phyloP scores from a whole-genome alignment of 148 eudicot species.

The Cornus florida region DNA sequence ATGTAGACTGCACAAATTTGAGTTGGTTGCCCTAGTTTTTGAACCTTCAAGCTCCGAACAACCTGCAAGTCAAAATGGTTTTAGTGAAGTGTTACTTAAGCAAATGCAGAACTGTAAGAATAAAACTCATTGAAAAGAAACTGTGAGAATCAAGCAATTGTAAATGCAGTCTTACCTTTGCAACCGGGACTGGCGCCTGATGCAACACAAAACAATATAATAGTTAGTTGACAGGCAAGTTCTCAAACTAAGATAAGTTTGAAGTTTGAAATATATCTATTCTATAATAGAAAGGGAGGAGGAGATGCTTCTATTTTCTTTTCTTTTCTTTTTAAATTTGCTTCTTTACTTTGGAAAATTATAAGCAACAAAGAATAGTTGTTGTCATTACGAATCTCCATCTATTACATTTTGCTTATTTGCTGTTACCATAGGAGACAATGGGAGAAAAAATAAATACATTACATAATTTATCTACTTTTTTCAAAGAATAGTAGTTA shows the following conservation, averaged over 20 bases:
- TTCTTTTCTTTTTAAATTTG: too few species aligned
- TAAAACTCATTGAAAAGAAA: background rate
- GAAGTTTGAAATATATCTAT: background rate
- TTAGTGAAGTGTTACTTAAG: background rate
- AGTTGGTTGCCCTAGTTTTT: background rate
- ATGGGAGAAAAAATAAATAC: too few species aligned
- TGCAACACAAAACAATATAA: constrained; percentile 6
- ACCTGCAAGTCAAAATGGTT: constrained; percentile 37
- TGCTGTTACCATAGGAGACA: too few species aligned
- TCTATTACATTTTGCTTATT: too few species aligned
- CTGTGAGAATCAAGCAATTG: background rate
- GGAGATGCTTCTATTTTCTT: too few species aligned
- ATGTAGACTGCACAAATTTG: background rate
- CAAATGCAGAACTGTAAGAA: background rate
- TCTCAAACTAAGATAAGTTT: background rate
- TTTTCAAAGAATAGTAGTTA: background rate
- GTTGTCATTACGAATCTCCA: background rate
- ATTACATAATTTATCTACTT: background rate
- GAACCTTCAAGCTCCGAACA: constrained; percentile 54
- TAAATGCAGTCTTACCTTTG: constrained; percentile 42
- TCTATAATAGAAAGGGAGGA: too few species aligned
- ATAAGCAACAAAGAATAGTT: too few species aligned
- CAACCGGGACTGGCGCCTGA: constrained; percentile 54
- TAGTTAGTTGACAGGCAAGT: constrained; percentile 14
- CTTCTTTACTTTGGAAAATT: too few species aligned